phyloP scores from a whole-genome alignment of 306 rosid species.

The Dryas octopetala region DNA sequence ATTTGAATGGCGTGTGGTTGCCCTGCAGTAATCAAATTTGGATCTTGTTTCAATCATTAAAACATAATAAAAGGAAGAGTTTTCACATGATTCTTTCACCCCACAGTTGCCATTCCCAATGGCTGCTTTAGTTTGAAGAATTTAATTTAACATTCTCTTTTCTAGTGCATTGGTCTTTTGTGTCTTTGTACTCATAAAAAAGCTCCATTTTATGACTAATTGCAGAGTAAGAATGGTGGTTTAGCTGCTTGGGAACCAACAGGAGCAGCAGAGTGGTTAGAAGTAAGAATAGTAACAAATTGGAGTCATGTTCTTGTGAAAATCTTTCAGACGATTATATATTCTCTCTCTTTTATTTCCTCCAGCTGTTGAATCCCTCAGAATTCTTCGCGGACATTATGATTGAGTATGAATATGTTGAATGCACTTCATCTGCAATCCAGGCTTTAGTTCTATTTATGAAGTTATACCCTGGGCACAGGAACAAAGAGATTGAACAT shows the following conservation, averaged over 20 bases:
- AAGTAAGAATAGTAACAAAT: constrained; percentile 37
- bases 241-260: constrained; percentile 69
- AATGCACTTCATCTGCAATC: too few species aligned
- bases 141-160: neutral
- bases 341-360: too few species aligned
- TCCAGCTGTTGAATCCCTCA: too few species aligned
- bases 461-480: too few species aligned
- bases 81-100: neutral
- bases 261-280: constrained; percentile 61
- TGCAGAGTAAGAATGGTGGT: constrained; percentile 72
- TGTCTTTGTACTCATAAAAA: neutral
- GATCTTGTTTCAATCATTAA: too few species aligned
- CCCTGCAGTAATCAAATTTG: neutral
- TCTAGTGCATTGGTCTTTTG: neutral
- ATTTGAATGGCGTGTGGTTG: neutral
- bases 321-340: neutral
- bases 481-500: too few species aligned
- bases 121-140: neutral
- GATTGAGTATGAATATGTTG: too few species aligned
- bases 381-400: too few species aligned
- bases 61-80: neutral
- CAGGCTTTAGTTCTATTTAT: too few species aligned
- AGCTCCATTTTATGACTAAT: neutral
- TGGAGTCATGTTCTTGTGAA: neutral
- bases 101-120: neutral